A percentile compares a stretch with the other conserved stretches of the same genome.
Conservation (phyloP, 2,329 filamentous ascomycete genomes). For the Chaetomium strumarium region DNA sequence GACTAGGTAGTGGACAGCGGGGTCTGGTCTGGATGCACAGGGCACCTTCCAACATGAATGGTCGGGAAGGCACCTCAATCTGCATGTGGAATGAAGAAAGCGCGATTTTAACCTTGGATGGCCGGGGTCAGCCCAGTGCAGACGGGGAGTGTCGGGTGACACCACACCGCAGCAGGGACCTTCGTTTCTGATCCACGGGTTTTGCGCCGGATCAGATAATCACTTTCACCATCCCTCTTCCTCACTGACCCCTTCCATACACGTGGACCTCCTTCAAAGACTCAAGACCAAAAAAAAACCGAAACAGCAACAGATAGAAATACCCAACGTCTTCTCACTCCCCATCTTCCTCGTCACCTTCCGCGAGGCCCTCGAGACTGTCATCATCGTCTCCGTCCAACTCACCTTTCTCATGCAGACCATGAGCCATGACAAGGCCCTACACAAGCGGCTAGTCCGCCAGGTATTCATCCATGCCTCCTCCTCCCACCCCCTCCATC, state of each 20-base stretch:
- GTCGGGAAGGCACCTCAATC: no score
- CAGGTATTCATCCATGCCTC: no score
- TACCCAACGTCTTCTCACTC: constrained; percentile 68
- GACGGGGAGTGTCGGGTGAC: no score
- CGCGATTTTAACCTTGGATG: no score
- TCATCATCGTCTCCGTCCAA: constrained; percentile 81
- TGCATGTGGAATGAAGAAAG: no score
- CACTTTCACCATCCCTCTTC: not conserved
- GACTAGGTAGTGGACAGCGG: no score
- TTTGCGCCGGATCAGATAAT: constrained; percentile 8
- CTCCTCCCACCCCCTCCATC: no score
- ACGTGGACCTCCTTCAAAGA: not conserved
- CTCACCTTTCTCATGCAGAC: constrained; percentile 81
- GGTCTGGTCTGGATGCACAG: no score
- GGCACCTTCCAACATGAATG: no score
- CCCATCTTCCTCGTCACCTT: constrained; percentile 89
- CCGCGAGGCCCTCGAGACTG: constrained; percentile 75
- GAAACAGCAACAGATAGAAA: no score
- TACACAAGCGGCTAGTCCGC: constrained; percentile 62
- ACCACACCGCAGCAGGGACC: no score
- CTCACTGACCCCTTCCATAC: not conserved
- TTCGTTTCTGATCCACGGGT: constrained; percentile 4
- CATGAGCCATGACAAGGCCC: constrained; percentile 44
- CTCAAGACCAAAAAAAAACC: not conserved
- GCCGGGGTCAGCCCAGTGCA: no score